Conservation (phyloP, 2,329 filamentous ascomycete genomes). For the Paecilomyces sp. region DNA sequence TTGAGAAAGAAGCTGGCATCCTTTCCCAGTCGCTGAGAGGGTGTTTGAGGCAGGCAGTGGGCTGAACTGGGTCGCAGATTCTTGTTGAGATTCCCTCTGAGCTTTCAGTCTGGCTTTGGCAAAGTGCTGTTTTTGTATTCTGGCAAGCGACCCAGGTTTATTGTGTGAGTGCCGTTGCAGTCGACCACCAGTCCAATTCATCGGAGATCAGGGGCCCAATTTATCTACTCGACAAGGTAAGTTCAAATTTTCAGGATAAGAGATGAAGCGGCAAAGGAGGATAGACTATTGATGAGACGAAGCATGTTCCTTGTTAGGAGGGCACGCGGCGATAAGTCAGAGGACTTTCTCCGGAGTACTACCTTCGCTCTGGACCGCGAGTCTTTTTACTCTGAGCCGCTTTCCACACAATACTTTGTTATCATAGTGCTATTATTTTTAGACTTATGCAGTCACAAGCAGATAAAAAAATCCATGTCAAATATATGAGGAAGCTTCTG, state of each 20-base stretch:
- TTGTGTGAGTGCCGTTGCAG: constrained; percentile 32
- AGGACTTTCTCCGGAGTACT: too few species aligned
- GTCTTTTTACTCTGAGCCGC: too few species aligned
- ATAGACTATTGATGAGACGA: too few species aligned
- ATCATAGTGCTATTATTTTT: too few species aligned
- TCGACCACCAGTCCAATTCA: constrained; percentile 41
- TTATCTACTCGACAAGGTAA: neutral
- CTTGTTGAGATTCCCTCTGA: constrained; percentile 8
- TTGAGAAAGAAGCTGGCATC: neutral
- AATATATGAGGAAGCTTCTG: too few species aligned
- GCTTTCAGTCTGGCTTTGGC: constrained; percentile 19
- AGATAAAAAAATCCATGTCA: too few species aligned
- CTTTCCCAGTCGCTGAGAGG: neutral
- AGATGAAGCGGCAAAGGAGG: too few species aligned
- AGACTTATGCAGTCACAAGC: too few species aligned
- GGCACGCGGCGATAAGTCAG: too few species aligned
- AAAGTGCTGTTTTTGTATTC: constrained; percentile 26
- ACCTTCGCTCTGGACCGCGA: too few species aligned
- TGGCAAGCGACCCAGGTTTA: constrained; percentile 17
- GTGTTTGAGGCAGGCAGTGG: neutral
- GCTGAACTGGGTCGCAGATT: constrained; percentile 4
- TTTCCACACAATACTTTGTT: too few species aligned
- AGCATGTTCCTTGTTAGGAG: too few species aligned
- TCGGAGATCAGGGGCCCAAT: constrained; percentile 8
- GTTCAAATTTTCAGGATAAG: neutral